Evolutionary conservation across 768 basidiomycete genomes (phyloP), one percentile per base, ranked within the genome.

Genomic region (Clathrus columnatus): DNA sequence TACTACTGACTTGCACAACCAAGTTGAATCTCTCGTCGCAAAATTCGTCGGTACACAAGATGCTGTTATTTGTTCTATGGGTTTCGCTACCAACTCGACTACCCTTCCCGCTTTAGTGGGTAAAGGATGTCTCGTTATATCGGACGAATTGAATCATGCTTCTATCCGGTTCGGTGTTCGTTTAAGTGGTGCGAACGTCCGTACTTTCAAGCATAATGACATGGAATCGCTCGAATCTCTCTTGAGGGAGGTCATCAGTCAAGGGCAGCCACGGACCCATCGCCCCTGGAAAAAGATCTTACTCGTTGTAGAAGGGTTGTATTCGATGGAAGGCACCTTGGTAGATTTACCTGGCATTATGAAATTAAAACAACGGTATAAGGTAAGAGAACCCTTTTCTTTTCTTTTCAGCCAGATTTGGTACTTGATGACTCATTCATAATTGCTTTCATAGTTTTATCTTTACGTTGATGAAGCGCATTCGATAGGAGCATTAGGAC

Each of bases 261-360:
- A 99, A 69, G 96, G 96, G 16, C 95, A 98, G 67, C 93, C 95
- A 4, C 87, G 93, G 72, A 96, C 93, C 0, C 96, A 98, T 64
- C 72, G 96, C n/a, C 95, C 95, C 11, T 98, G 96, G 96, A 96
- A 95, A 75, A 97, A 95, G 75, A 98, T 99, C 58, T 69, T 99
- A 36, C 61, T 99, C 44, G 81, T 96, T 53, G 91, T 98, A 11
- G 96, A 99, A 67, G 96, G 96, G 2, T 69, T 99, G 44, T 98
- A 91, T 72, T 92, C 89, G 59, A 99, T 99, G 96, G 96, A 98
- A 71, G 96, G 96, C n/a, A 93, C 90, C 7, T 63, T 98, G 61
- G 82, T 87, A 30, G 82, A 97, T 67, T 64, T 99, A 43, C 96
- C 94, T 3, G 75, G 64, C 11, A 73, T 99, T 53, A 62, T 98